These are phyloP conservation scores for Sclerospora graminicola DNA, from an alignment of 352 stramenopile genomes.

Conservation along the genomic window DNA sequence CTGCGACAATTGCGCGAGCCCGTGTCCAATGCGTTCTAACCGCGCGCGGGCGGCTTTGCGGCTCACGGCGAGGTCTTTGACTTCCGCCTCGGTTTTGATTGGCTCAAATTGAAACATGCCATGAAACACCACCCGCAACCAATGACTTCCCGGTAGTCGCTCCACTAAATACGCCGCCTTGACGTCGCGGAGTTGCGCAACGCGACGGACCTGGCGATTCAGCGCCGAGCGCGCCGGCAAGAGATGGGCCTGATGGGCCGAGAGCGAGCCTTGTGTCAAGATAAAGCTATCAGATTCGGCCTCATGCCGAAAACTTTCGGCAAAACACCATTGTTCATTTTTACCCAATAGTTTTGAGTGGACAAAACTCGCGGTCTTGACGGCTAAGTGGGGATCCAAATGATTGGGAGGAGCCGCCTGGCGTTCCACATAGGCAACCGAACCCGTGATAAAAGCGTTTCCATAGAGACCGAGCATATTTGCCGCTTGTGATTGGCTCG, in stretches of 20 bases:
- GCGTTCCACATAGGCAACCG: conserved; percentile 15
- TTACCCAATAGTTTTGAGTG: conserved; percentile 21
- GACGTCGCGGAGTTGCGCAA: conserved; percentile 27
- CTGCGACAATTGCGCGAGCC: conserved; percentile 9
- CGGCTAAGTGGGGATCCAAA: conserved; percentile 8
- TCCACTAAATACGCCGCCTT: conserved; percentile 25
- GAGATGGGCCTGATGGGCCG: background rate
- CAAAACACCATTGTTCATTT: conserved; percentile 37
- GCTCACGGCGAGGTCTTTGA: background rate
- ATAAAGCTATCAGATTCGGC: conserved; percentile 13
- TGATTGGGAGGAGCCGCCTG: conserved; percentile 2
- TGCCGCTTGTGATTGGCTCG: conserved; percentile 9
- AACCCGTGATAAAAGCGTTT: conserved; percentile 23
- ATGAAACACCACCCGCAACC: conserved; percentile 31
- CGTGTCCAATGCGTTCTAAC: conserved; percentile 7
- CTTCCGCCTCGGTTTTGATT: background rate
- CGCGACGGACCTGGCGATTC: conserved; percentile 7
- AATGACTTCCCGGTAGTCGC: conserved; percentile 7
- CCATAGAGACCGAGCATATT: conserved; percentile 28
- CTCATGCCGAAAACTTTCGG: conserved; percentile 15
- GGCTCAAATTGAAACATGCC: conserved; percentile 8
- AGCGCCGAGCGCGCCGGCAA: conserved; percentile 11
- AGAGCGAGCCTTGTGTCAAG: conserved; percentile 12
- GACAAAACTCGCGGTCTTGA: conserved; percentile 29
- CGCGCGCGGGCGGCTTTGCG: background rate